Percentiles rank a stretch among this genome's conserved stretches.
Conservation (phyloP, 2,329 filamentous ascomycete species). For the Chaetomiaceae sp. region DNA sequence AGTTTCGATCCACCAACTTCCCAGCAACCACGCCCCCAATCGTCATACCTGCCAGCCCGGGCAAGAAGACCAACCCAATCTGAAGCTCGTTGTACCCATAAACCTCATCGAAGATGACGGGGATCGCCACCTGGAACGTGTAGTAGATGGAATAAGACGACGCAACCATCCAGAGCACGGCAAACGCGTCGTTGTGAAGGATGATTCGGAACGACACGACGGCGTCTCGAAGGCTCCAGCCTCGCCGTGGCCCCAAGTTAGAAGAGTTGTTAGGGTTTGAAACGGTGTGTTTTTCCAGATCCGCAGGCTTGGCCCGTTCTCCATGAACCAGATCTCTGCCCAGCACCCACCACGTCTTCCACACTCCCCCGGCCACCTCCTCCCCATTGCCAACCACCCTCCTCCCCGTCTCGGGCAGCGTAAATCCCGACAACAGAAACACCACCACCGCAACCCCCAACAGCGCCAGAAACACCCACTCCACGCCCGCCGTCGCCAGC, state of each 20-base stretch:
- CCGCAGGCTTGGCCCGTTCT: no score
- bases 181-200: slow-evolving; percentile 48
- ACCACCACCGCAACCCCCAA: slow-evolving; percentile 40
- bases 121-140: slow-evolving; percentile 46
- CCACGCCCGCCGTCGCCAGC: slow-evolving; percentile 40
- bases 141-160: slow-evolving; percentile 47
- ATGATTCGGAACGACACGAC: slow-evolving; percentile 46
- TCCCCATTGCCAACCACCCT: slow-evolving; percentile 54
- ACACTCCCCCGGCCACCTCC: background rate
- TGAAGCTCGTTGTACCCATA: slow-evolving; percentile 40
- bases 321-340: background rate
- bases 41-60: slow-evolving; percentile 14
- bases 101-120: slow-evolving; percentile 43
- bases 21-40: slow-evolving; percentile 42
- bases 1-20: slow-evolving; percentile 56
- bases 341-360: slow-evolving; percentile 3
- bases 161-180: slow-evolving; percentile 36
- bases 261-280: no score
- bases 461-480: slow-evolving; percentile 61
- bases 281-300: slow-evolving; percentile 25
- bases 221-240: slow-evolving; percentile 44
- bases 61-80: slow-evolving; percentile 15
- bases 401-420: slow-evolving; percentile 50
- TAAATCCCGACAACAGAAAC: slow-evolving; percentile 44
- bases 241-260: background rate